Evolutionary conservation across 805 yeast genomes (phyloP), one percentile per base, ranked within the genome.

Genomic region (Dipodascus albidus): DNA sequence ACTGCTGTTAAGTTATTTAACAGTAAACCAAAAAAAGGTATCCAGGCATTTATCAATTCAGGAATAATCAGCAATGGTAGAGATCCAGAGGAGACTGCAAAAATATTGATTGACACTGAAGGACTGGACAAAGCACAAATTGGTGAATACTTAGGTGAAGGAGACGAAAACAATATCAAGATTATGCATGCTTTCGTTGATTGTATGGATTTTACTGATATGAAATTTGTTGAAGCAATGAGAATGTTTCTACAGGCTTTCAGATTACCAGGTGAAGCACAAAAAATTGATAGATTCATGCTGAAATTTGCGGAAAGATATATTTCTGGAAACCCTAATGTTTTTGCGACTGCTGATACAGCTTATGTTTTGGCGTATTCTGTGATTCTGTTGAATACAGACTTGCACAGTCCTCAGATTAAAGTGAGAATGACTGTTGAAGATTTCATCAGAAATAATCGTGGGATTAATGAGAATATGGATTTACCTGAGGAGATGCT

Each of bases 191-290:
- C 88, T 3, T 93, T 93, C 71, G 95, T 91, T 24, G 96, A 90
- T 64, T 71, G 76, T 58, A 83, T 93, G 82, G 87, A 89, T 53
- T 91, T 93, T 66, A 70, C 76, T 3, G 74, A 75, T 33, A 66
- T 76, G 59, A 73, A 81, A 1, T 89, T 93, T 64, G 89, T 90
- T 14, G 95, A 84, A 59, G 95, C 98, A 0, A 72, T 93, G 72
- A 78, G 99, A 60, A 74, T 71, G 15, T 88, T 88, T 63, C 74
- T 93, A 55, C 99, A 95, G 64, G 76, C 81, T 50, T 95, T 93
- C 71, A 76, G 99, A 66, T 75, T 93, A 55, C 99, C 99, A 1
- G 99, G 99, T 51, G 99, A 93, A 70, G 91, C 96, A 2, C 99
- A 93, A 70, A 91, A 93, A 64, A 91, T 93, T 65, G 99, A 93